phyloP scores from a whole-genome alignment of 2,329 filamentous ascomycete species.

The Aspergillus tanneri region DNA sequence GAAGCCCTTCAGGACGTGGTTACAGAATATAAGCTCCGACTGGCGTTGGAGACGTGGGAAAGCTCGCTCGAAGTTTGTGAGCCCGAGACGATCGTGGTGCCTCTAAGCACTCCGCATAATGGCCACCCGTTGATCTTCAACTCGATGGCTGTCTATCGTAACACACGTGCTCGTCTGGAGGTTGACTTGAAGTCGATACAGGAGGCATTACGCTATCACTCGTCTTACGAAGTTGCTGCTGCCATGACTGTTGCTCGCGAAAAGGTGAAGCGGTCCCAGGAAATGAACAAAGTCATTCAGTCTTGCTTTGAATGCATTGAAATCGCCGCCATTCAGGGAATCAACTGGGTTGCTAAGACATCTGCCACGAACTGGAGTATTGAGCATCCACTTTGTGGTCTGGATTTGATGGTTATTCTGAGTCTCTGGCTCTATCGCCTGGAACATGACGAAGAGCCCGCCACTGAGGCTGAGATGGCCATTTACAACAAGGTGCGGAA shows the following conservation, averaged over 20 bases:
- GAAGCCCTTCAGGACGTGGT: slow-evolving; percentile 96
- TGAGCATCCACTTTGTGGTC: slow-evolving; percentile 91
- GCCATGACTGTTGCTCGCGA: slow-evolving; percentile 94
- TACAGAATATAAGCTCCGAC: slow-evolving; percentile 93
- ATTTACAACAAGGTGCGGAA: slow-evolving; percentile 70
- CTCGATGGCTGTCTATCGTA: slow-evolving; percentile 93
- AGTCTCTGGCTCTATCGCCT: slow-evolving; percentile 98
- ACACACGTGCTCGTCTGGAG: slow-evolving; percentile 85
- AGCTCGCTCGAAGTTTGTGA: slow-evolving; percentile 92
- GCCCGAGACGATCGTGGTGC: slow-evolving; percentile 82
- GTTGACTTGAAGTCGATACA: slow-evolving; percentile 95
- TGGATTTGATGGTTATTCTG: slow-evolving; percentile 97
- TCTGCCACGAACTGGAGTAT: slow-evolving; percentile 99
- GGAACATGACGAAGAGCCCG: slow-evolving; percentile 94
- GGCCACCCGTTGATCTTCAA: slow-evolving; percentile 97
- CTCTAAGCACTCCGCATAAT: slow-evolving; percentile 90
- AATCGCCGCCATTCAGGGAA: slow-evolving; percentile 88
- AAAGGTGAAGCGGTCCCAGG: slow-evolving; percentile 88
- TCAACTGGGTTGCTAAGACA: slow-evolving; percentile 96
- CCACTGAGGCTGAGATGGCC: slow-evolving; percentile 43
- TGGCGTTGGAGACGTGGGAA: slow-evolving; percentile 98
- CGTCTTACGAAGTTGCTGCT: slow-evolving; percentile 92
- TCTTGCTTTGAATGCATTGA: slow-evolving; percentile 98
- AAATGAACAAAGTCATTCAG: slow-evolving; percentile 98
- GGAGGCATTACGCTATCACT: slow-evolving; percentile 94